Evolutionary conservation across 768 basidiomycete species (phyloP).

Genomic region (Kwoniella bestiolae): DNA sequence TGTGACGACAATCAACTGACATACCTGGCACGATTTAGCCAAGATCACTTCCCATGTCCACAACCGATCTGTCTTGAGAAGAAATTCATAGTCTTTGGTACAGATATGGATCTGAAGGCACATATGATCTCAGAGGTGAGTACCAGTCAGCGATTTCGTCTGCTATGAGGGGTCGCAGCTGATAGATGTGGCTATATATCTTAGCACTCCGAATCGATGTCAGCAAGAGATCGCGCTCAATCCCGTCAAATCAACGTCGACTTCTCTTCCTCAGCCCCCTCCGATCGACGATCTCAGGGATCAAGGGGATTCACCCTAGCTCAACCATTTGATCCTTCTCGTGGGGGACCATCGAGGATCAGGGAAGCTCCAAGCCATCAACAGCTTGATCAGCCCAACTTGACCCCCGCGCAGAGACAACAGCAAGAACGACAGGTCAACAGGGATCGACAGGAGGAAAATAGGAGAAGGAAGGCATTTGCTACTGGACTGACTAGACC

Average conservation of each 20-base stretch:
- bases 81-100: conserved; percentile 94
- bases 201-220: conserved; percentile 56
- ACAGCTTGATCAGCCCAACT: conserved; percentile 36
- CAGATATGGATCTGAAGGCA: conserved; percentile 82
- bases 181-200: neutral
- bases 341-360: conserved; percentile 15
- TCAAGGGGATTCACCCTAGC: conserved; percentile 40
- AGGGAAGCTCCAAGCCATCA: conserved; percentile 34
- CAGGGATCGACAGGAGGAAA: conserved; percentile 42
- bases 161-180: neutral
- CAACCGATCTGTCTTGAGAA: conserved; percentile 74
- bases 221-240: conserved; percentile 48
- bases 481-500: conserved; percentile 45
- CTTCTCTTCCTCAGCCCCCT: conserved; percentile 25
- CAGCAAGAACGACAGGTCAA: conserved; percentile 44
- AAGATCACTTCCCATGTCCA: conserved; percentile 76
- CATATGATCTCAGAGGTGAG: conserved; percentile 77
- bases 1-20: neutral
- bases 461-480: conserved; percentile 45
- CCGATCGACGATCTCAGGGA: conserved; percentile 24
- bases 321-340: conserved; percentile 18
- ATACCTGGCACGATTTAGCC: conserved; percentile 61
- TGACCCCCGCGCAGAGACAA: conserved; percentile 44
- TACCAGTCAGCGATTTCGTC: neutral
- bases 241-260: conserved; percentile 54